Conservation (phyloP, 257 asterid genomes). For the Solanum etuberosum region DNA sequence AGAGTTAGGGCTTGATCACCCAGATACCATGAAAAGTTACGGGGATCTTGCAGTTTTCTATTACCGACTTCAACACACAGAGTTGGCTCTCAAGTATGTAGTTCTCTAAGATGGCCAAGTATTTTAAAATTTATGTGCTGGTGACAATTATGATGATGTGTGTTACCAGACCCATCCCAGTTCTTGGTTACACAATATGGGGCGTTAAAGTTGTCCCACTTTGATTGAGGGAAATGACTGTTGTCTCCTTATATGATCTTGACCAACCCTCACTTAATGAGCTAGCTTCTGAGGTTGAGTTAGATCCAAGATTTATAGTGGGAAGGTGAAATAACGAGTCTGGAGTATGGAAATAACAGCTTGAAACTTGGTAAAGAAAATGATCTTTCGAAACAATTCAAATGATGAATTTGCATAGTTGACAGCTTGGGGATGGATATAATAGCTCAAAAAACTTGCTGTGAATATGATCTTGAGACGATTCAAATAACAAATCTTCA, state of each 20-base stretch:
- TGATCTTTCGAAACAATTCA: neutral
- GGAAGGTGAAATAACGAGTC: neutral
- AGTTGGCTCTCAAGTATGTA: slow-evolving; percentile 75
- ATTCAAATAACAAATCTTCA: neutral
- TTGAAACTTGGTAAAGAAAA: neutral
- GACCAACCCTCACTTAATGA: neutral
- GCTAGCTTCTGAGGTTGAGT: neutral
- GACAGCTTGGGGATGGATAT: neutral
- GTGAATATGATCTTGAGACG: neutral
- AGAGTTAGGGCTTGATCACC: slow-evolving; percentile 98
- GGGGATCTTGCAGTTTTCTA: slow-evolving; percentile 98
- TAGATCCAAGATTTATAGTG: neutral
- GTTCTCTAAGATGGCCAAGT: neutral
- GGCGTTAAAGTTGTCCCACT: neutral
- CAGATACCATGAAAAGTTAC: slow-evolving; percentile 98
- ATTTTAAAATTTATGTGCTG: neutral
- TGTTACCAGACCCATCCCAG: neutral
- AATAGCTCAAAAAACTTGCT: neutral
- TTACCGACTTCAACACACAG: slow-evolving; percentile 96
- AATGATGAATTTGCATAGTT: neutral
- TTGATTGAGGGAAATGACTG: neutral
- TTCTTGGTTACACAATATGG: neutral
- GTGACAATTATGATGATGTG: neutral
- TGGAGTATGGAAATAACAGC: neutral
- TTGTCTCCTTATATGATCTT: neutral